phyloP scores from a whole-genome alignment of 2,329 filamentous ascomycete genomes.

The Daldinia eschscholtzii region DNA sequence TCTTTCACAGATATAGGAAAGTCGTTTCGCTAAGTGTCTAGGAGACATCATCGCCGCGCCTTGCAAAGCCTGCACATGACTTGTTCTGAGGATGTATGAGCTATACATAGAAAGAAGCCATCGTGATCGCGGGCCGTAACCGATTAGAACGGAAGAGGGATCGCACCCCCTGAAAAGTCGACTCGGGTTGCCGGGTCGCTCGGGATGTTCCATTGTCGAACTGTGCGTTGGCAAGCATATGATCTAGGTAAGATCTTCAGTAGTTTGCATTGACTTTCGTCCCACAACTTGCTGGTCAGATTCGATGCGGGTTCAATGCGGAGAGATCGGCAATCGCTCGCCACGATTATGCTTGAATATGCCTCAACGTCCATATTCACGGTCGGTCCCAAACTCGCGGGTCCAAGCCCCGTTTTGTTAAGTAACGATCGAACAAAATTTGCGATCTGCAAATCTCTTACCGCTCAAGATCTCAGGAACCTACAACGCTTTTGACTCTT shows the following conservation, averaged over 20 bases:
- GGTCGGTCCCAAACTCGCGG: conserved; percentile 4
- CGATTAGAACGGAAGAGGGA: conserved; percentile 8
- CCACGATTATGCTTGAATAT: conserved; percentile 16
- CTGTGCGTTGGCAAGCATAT: conserved; percentile 11
- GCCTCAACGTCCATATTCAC: not conserved
- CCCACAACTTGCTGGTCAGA: conserved; percentile 3
- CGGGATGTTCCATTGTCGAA: conserved; percentile 5
- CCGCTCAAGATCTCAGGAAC: not conserved
- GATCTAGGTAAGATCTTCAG: conserved; percentile 14
- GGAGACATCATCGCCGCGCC: not conserved
- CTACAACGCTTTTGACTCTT: not conserved
- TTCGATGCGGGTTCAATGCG: conserved; percentile 10
- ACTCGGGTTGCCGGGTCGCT: not conserved
- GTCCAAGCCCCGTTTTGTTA: conserved; percentile 5
- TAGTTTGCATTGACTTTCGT: conserved; percentile 9
- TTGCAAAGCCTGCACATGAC: not conserved
- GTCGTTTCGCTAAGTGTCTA: not conserved
- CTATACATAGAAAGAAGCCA: conserved; percentile 2
- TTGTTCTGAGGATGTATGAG: not conserved
- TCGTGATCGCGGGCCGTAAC: not conserved
- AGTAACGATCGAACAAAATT: not conserved
- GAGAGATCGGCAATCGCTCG: conserved; percentile 2
- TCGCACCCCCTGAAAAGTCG: conserved; percentile 14
- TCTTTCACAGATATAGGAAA: not conserved
- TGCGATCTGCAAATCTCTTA: conserved; percentile 2